Conservation (phyloP, 306 rosid species). For the Cicer pinnatifidum region DNA sequence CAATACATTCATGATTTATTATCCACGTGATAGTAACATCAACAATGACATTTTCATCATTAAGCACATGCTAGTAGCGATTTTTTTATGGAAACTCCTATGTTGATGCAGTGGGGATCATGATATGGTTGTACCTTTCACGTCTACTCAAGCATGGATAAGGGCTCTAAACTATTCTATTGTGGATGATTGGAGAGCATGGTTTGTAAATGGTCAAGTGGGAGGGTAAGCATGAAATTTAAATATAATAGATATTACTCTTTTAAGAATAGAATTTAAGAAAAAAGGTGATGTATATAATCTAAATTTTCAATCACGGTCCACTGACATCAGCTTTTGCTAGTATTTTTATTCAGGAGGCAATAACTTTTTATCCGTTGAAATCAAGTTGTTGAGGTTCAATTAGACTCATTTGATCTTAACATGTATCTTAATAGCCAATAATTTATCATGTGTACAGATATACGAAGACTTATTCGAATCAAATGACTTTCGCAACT, state of each 20-base stretch:
- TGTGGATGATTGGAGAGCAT: conserved; percentile 52
- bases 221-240: conserved; percentile 50
- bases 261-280: no score
- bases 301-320: no score
- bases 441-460: background rate
- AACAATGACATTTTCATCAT: background rate
- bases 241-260: no score
- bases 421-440: background rate
- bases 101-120: conserved; percentile 58
- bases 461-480: conserved; percentile 50
- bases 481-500: conserved; percentile 57
- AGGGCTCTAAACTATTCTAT: conserved; percentile 55
- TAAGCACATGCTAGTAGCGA: no score
- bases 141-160: conserved; percentile 60
- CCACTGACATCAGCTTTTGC: no score
- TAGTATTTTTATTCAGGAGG: no score
- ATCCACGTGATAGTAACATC: background rate
- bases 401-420: background rate
- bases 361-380: no score
- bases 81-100: background rate
- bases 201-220: conserved; percentile 52
- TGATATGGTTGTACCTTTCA: conserved; percentile 47
- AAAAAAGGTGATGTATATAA: no score
- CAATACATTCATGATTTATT: background rate
- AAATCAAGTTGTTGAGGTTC: no score